Evolutionary conservation across 2,329 filamentous ascomycete genomes (phyloP).

Genomic region (Ophiocordyceps camponoti-leonardi): DNA sequence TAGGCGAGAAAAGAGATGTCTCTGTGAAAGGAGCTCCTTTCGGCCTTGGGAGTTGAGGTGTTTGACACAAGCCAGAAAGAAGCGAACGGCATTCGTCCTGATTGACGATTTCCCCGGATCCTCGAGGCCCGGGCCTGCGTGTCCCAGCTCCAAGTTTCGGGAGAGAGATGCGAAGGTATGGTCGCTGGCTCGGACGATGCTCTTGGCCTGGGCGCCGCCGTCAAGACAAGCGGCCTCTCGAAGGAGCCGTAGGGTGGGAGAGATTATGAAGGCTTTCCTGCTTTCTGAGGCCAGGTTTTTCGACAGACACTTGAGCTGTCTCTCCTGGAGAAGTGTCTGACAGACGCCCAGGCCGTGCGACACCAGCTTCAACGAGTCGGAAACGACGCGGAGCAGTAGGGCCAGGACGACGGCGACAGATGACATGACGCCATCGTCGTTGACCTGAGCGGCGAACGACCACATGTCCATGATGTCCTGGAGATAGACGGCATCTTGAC

Average conservation of each 20-base stretch:
- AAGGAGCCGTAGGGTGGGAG: constrained; percentile 70
- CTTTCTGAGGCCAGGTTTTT: constrained; percentile 66
- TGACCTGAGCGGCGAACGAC: constrained; percentile 64
- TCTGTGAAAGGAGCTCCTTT: constrained; percentile 62
- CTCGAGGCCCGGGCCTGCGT: constrained; percentile 37
- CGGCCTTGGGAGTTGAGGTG: constrained; percentile 64
- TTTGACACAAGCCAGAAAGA: constrained; percentile 63
- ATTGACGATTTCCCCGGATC: constrained; percentile 59
- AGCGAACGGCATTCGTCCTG: constrained; percentile 65
- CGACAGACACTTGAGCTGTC: constrained; percentile 65
- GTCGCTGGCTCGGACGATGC: constrained; percentile 61
- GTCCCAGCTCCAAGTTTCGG: constrained; percentile 60
- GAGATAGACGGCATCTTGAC: constrained; percentile 43
- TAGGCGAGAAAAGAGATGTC: constrained; percentile 67
- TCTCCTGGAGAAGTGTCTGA: constrained; percentile 63
- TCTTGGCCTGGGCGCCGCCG: constrained; percentile 61
- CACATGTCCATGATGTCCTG: constrained; percentile 74
- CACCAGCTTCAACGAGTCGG: constrained; percentile 54
- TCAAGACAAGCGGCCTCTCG: constrained; percentile 77
- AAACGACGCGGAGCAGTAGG: constrained; percentile 63
- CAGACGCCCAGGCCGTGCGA: constrained; percentile 63
- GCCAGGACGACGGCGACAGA: constrained; percentile 67
- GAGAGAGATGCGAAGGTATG: constrained; percentile 67
- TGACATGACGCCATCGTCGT: constrained; percentile 67
- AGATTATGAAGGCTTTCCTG: constrained; percentile 74